Evolutionary conservation across 148 eudicot species (phyloP), one percentile per base, ranked within the genome.

Genomic region (Rhododendron vialii): DNA sequence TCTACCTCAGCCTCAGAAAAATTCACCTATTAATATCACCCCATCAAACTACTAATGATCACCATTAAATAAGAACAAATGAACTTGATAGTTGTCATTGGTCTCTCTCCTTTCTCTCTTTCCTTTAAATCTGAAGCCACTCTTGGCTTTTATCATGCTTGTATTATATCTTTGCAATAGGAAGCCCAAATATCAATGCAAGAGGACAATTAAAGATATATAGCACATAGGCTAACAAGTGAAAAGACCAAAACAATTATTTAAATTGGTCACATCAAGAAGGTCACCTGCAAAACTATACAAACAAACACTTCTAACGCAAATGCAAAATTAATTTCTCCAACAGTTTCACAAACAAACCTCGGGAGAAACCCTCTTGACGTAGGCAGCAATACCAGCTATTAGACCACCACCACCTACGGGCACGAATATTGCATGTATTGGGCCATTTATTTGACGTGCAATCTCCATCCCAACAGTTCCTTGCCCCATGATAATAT

Each of bases 321-420:
- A 26, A 82, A 26, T 1, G 5, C 79, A 51, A 41, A 47, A 85
- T 26, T 59, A 83, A 30, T 41, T 73, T 24, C 3, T 33, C 20
- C 5, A 35, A 63, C 2, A 61, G 30, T 57, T 69, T 10, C 15
- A 85, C 47, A 76, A 84, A 89, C 90, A 22, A 87, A 94, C 96
- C 92, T 98, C 94, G 53, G 99, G 99, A 74, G 91, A 89, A 83
- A 98, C 95, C 89, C 96, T 93, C 89, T 98, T 98, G 74, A 98
- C 88, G 86, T 93, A 98, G 28, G 98, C 98, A 85, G 99, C 99
- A 92, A 98, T 92, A 82, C 99, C 99, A 83, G 98, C 98, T 74
- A 98, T 94, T 55, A 98, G 90, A 77, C 99, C 99, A 84, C 99
- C 99, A 73, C 99, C 99, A 28, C 99, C 99, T 24, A 98, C 92